These are phyloP conservation scores for Spizellomyces punctatus DNA, from an alignment of 192 early-diverging fungal species.

Conservation along the genomic window DNA sequence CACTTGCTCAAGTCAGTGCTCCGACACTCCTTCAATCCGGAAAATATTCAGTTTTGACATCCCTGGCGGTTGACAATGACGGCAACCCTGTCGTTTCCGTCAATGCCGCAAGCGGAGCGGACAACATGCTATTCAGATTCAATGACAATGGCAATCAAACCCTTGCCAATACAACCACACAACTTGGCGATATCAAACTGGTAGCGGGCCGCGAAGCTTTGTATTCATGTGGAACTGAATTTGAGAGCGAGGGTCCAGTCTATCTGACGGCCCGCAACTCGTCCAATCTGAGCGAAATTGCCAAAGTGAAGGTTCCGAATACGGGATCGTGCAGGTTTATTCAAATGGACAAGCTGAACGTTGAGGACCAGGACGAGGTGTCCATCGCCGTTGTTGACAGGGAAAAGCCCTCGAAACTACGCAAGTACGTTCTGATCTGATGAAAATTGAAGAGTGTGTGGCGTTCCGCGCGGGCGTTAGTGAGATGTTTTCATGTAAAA, in stretches of 20 bases:
- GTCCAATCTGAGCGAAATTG: background rate
- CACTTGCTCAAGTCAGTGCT: background rate
- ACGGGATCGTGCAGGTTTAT: background rate
- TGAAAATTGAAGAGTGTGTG: no score
- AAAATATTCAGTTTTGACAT: background rate
- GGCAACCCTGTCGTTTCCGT: slow-evolving; percentile 1
- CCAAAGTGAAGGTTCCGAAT: background rate
- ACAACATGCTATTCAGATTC: background rate
- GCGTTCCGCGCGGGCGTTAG: no score
- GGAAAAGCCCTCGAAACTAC: background rate
- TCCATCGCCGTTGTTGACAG: background rate
- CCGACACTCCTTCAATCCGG: background rate
- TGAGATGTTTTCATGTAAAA: no score
- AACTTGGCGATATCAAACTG: background rate
- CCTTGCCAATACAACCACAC: background rate
- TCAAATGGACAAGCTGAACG: background rate
- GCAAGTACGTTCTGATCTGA: background rate
- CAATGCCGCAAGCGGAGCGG: background rate
- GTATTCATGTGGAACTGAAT: background rate
- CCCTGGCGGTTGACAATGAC: background rate
- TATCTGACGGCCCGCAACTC: background rate
- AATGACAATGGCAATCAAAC: background rate
- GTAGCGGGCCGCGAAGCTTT: background rate
- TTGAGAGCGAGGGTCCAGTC: background rate
- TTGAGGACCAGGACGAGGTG: background rate